Evolutionary conservation across 2,329 filamentous ascomycete genomes (phyloP), one percentile per base, ranked within the genome.

Genomic region (Aureobasidium sp.): DNA sequence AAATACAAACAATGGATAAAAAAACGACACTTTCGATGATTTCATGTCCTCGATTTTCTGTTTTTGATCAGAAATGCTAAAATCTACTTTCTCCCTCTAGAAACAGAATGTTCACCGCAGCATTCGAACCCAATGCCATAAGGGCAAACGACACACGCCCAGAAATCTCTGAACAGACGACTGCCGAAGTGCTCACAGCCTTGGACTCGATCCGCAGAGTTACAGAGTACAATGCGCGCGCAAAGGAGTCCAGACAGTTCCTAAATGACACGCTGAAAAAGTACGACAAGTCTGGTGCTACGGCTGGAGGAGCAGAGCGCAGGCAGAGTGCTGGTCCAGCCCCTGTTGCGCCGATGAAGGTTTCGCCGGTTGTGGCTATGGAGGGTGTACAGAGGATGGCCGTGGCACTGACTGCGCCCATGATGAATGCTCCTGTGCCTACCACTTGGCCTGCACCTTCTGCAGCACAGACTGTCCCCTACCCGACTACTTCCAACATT

Each of bases 51-150:
- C 37, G 14, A 37, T 15, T 17, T 37, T 50, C 6, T 9, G 2
- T 14, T 22, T 15, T 53, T 33, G 33, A 53, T n/a, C n/a, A n/a
- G n/a, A 47, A 53, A 17, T 37, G 37, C 52, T 56, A 56, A 56
- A 11, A 11, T 56, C 37, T 56, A 42, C 47, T 17, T 11, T 27
- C 37, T 22, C 5, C 22, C 3, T 58, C 6, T 24, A 58, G 54
- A 58, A 58, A 58, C 31, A 48, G 54, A 39, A 58, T 58, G 40
- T 58, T 47, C 42, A 37, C 3, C 31, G 54, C 54, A 3, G 42
- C 54, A 58, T 58, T 58, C 42, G 40, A 42, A 39, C 54, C 54
- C 7, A 42, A 58, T 1, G 54, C 54, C 42, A 58, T 58, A 27
- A 27, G 12, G 19, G 54, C 54, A n/a, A 58, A 58, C 31, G 19